Evolutionary conservation across 495 filamentous ascomycete species (phyloP).

Genomic region (Aspergillus cristatus): DNA sequence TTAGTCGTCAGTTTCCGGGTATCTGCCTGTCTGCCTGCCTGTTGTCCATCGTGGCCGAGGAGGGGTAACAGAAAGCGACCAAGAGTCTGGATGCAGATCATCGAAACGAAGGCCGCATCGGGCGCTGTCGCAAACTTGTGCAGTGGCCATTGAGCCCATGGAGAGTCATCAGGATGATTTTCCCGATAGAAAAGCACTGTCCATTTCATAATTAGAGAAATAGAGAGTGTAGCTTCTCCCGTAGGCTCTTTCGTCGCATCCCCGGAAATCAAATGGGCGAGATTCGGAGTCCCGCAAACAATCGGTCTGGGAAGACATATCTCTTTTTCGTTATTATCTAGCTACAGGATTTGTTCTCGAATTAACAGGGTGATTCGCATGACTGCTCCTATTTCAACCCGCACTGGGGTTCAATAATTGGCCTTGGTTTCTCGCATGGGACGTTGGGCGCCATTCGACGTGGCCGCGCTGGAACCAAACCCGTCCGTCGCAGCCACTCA

Average conservation of each 20-base stretch:
- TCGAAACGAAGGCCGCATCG: slow-evolving; percentile 20
- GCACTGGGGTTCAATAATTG: not conserved
- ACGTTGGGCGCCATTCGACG: not conserved
- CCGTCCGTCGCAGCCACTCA: not conserved
- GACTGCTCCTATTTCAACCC: not conserved
- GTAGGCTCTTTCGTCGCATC: too few species aligned
- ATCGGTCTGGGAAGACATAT: too few species aligned
- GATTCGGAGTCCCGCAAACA: too few species aligned
- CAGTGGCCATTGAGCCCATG: not conserved
- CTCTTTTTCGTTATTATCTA: too few species aligned
- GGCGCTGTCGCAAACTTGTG: slow-evolving; percentile 12
- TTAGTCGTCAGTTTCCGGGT: too few species aligned
- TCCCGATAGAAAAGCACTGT: not conserved
- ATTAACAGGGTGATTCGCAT: not conserved
- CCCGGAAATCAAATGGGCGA: too few species aligned
- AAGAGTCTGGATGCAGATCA: slow-evolving; percentile 22
- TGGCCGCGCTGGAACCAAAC: not conserved
- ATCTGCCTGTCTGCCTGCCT: too few species aligned
- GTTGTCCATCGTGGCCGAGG: slow-evolving; percentile 12
- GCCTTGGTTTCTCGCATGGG: not conserved
- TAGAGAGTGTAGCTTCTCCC: too few species aligned
- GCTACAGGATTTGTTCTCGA: too few species aligned
- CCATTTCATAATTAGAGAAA: too few species aligned
- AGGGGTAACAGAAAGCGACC: slow-evolving; percentile 11
- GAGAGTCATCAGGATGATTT: not conserved